These are phyloP conservation scores for Solanum chaucha DNA, from an alignment of 257 asterid species.

Conservation along the genomic window DNA sequence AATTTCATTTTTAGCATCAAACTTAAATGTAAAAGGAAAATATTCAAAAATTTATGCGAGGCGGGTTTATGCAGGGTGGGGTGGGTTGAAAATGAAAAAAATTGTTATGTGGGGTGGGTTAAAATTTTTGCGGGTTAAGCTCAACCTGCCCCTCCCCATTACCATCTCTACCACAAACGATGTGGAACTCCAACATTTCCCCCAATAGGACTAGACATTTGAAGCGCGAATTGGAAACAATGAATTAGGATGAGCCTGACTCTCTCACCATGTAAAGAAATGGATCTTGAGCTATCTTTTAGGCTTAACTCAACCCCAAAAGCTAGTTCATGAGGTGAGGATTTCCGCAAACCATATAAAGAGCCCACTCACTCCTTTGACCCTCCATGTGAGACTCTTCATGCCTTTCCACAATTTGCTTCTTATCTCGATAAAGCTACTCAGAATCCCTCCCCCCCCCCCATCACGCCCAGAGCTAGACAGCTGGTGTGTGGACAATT, in stretches of 20 bases:
- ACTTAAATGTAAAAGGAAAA: too few relatives aligned
- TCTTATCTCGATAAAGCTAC: background rate
- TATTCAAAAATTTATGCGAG: background rate
- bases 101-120: background rate
- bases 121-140: too few relatives aligned
- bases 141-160: too few relatives aligned
- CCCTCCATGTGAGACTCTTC: background rate
- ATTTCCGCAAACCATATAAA: background rate
- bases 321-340: background rate
- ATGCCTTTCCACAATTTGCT: background rate
- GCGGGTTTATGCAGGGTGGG: background rate
- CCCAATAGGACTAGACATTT: background rate
- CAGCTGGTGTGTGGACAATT: background rate
- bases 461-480: background rate
- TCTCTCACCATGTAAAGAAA: background rate
- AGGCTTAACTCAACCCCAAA: background rate
- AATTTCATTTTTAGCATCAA: background rate
- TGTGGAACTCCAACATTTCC: background rate
- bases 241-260: background rate
- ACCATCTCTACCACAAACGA: too few relatives aligned
- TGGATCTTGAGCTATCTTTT: background rate
- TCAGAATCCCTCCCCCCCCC: background rate
- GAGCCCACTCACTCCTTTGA: background rate
- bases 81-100: background rate
- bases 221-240: background rate